Evolutionary conservation across 495 filamentous ascomycete genomes (phyloP).

Genomic region (Penicillium maclennaniae): DNA sequence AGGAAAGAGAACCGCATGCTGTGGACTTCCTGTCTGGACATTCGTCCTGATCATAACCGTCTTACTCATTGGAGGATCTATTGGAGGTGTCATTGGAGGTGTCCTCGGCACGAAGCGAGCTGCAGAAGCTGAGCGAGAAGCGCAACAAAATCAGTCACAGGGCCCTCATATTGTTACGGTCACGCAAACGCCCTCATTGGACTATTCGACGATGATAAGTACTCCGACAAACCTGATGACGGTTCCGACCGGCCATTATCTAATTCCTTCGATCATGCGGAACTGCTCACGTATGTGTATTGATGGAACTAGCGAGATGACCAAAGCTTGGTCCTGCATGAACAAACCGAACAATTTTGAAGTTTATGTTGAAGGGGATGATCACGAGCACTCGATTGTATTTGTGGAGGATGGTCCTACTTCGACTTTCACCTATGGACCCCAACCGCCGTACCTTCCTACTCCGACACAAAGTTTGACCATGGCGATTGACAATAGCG

Average conservation of each 20-base stretch:
- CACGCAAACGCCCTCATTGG: slow-evolving; percentile 56
- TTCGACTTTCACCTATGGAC: slow-evolving; percentile 59
- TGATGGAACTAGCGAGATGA: slow-evolving; percentile 47
- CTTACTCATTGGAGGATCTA: slow-evolving; percentile 51
- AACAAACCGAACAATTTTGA: slow-evolving; percentile 34
- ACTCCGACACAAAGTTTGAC: slow-evolving; percentile 45
- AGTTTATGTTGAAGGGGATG: slow-evolving; percentile 29
- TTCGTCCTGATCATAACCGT: slow-evolving; percentile 52
- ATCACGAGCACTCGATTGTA: slow-evolving; percentile 23
- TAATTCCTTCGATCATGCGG: slow-evolving; percentile 55
- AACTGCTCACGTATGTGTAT: slow-evolving; percentile 66
- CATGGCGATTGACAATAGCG: slow-evolving; percentile 64
- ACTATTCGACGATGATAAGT: slow-evolving; percentile 57
- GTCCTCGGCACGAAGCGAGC: slow-evolving; percentile 43
- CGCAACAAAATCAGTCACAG: slow-evolving; percentile 6
- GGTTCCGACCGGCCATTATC: slow-evolving; percentile 62
- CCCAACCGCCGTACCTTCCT: slow-evolving; percentile 62
- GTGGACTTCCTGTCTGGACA: slow-evolving; percentile 68
- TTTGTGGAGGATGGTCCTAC: slow-evolving; percentile 27
- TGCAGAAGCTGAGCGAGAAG: slow-evolving; percentile 25
- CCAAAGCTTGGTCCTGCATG: slow-evolving; percentile 67
- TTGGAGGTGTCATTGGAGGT: slow-evolving; percentile 61
- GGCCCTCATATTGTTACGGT: slow-evolving; percentile 44
- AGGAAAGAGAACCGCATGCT: slow-evolving; percentile 55
- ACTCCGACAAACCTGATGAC: slow-evolving; percentile 55